Evolutionary conservation across 1,139 yeast genomes (phyloP).

Genomic region (Blastobotrys capitulatus): DNA sequence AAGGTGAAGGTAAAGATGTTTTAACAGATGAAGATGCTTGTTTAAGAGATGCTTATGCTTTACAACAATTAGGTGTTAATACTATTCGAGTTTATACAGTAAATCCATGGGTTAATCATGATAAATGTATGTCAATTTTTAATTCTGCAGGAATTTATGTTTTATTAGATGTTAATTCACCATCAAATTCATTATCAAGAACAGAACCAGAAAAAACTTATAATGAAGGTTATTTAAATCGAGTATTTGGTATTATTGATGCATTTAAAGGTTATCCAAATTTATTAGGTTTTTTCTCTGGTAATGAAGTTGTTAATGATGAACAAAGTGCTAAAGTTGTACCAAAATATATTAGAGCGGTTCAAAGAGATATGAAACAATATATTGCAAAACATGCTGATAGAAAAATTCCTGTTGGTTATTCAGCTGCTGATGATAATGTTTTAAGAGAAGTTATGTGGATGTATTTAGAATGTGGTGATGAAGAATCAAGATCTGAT

Average conservation of each 20-base stretch:
- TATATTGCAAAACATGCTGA: slow-evolving; percentile 64
- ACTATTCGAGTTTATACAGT: slow-evolving; percentile 55
- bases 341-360: slow-evolving; percentile 77
- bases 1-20: slow-evolving; percentile 52
- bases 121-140: slow-evolving; percentile 79
- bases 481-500: slow-evolving; percentile 57
- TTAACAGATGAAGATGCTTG: slow-evolving; percentile 67
- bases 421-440: slow-evolving; percentile 83
- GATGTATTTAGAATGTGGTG: slow-evolving; percentile 73
- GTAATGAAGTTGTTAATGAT: slow-evolving; percentile 89
- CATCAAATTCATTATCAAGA: slow-evolving; percentile 66
- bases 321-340: slow-evolving; percentile 52
- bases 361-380: slow-evolving; percentile 83
- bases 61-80: slow-evolving; percentile 74
- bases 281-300: slow-evolving; percentile 85
- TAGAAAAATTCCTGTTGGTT: slow-evolving; percentile 84
- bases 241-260: slow-evolving; percentile 79
- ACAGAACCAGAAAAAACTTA: slow-evolving; percentile 66
- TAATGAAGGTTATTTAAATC: slow-evolving; percentile 57
- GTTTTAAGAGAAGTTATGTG: slow-evolving; percentile 69
- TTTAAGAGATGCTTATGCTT: slow-evolving; percentile 72
- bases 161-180: slow-evolving; percentile 81
- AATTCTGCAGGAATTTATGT: slow-evolving; percentile 87
- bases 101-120: slow-evolving; percentile 75
- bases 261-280: slow-evolving; percentile 79